phyloP scores from a whole-genome alignment of 306 rosid species.

The Glycine soja region DNA sequence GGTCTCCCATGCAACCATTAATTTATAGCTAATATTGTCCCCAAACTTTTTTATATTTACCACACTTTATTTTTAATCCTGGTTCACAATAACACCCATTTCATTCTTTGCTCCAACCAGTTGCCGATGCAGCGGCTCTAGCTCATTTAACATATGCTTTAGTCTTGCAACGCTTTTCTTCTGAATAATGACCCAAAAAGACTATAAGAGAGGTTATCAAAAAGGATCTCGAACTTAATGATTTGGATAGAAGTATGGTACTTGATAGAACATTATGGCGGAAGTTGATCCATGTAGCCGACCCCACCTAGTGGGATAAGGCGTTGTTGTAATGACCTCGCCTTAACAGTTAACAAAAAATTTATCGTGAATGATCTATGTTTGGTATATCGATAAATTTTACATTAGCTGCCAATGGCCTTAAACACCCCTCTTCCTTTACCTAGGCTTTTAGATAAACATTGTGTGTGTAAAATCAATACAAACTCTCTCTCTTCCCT shows the following conservation, averaged over 20 bases:
- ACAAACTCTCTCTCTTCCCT: background rate
- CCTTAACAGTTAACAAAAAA: no score
- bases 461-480: conserved; percentile 7
- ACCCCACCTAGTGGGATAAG: no score
- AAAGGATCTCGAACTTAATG: no score
- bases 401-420: background rate
- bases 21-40: background rate
- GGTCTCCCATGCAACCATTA: background rate
- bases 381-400: background rate
- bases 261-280: no score
- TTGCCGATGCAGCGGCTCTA: no score
- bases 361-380: background rate
- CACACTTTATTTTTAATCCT: background rate
- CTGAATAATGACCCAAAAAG: no score
- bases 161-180: no score
- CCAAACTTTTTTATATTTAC: background rate
- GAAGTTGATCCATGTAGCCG: no score
- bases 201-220: no score
- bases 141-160: no score
- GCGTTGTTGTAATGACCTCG: no score
- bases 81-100: background rate
- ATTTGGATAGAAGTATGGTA: no score
- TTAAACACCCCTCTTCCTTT: background rate
- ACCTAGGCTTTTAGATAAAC: background rate
- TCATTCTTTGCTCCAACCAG: background rate